Conservation (phyloP, 257 asterid species). For the Plantago elongata region DNA sequence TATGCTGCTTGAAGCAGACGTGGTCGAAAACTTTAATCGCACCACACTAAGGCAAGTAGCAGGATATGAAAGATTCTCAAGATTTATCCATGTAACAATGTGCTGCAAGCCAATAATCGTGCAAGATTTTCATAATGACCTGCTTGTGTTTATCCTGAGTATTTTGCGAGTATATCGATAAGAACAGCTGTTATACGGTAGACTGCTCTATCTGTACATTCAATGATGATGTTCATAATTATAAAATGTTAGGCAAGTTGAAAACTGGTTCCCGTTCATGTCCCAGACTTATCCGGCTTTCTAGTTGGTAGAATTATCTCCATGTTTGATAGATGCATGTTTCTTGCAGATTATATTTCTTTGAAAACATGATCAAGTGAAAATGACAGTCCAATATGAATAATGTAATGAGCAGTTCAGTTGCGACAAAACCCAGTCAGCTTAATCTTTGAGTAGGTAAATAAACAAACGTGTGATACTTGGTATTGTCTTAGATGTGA, state of each 20-base stretch:
- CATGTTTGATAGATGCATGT: background rate
- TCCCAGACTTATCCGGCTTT: background rate
- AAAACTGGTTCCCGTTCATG: background rate
- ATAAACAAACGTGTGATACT: background rate
- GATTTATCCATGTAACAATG: no score
- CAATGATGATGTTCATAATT: no score
- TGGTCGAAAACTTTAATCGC: no score
- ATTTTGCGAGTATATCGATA: no score
- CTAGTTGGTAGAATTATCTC: background rate
- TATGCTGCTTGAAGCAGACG: no score
- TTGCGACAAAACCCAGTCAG: background rate
- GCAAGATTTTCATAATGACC: no score
- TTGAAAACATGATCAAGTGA: background rate
- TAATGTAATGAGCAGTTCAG: background rate
- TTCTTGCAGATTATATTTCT: slow-evolving; percentile 1
- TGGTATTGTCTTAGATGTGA: background rate
- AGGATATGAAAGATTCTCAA: no score
- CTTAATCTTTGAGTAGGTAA: background rate
- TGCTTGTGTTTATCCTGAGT: no score
- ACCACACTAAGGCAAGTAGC: no score
- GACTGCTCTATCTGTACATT: no score
- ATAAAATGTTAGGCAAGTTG: background rate
- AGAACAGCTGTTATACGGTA: no score
- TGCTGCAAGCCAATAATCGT: no score
- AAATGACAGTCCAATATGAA: background rate